Percentiles rank a stretch among this genome's conserved stretches.
Conservation (phyloP, 345 rosid species). For the Camelina neglecta region DNA sequence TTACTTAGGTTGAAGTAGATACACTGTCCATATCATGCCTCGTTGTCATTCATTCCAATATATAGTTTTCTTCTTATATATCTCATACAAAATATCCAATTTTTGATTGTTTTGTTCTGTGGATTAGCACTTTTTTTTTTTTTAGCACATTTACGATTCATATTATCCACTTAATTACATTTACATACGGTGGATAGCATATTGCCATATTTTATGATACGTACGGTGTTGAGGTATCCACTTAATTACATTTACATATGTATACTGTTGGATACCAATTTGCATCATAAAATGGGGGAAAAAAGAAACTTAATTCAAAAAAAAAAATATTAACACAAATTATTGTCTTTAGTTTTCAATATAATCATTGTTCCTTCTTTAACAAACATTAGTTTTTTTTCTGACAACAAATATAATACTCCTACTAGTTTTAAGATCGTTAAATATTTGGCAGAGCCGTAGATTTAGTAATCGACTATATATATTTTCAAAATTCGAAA, state of each 20-base stretch:
- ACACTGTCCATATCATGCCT: constrained; percentile 27
- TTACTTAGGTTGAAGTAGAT: constrained; percentile 32
- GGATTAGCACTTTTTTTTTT: background rate
- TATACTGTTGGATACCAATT: background rate
- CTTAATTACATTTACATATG: background rate
- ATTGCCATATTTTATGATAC: too few species aligned
- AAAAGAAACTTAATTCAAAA: background rate
- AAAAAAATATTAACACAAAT: too few species aligned
- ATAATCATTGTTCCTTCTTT: too few species aligned
- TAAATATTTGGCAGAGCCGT: background rate
- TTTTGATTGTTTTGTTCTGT: background rate
- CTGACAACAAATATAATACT: background rate
- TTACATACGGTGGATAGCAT: background rate
- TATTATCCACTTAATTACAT: background rate
- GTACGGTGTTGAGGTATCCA: background rate
- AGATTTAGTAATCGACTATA: background rate
- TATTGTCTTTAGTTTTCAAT: background rate
- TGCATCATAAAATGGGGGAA: background rate
- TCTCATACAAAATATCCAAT: background rate
- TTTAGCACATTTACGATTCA: background rate
- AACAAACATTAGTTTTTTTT: too few species aligned
- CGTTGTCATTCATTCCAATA: constrained; percentile 2
- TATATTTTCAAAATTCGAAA: constrained; percentile 23
- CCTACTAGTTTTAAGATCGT: background rate
- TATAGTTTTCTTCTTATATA: background rate